These are phyloP conservation scores for Corniculantispora saksenae DNA, from an alignment of 2,329 filamentous ascomycete species.

Conservation along the genomic window DNA sequence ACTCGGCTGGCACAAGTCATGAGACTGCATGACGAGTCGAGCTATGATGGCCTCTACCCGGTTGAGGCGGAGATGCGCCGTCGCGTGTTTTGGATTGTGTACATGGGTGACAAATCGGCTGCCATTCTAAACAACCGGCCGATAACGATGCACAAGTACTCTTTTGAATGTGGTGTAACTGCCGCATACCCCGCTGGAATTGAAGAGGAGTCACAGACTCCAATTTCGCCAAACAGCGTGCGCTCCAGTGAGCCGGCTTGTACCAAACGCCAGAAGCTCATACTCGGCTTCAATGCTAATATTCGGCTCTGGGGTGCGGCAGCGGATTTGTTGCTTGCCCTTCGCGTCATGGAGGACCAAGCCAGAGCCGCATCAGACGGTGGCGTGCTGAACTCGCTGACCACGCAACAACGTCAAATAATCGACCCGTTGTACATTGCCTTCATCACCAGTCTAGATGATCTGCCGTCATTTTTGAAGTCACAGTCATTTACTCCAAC, in stretches of 20 bases:
- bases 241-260: constrained; percentile 20
- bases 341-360: constrained; percentile 34
- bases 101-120: constrained; percentile 43
- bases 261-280: constrained; percentile 25
- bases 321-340: constrained; percentile 40
- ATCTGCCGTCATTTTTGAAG: constrained; percentile 39
- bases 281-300: constrained; percentile 45
- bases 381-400: constrained; percentile 18
- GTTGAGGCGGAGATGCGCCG: constrained; percentile 41
- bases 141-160: constrained; percentile 46
- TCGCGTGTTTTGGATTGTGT: constrained; percentile 41
- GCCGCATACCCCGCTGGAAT: constrained; percentile 36
- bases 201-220: constrained; percentile 26
- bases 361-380: not conserved
- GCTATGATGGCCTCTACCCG: constrained; percentile 34
- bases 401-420: constrained; percentile 30
- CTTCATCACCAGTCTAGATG: constrained; percentile 43
- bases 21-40: constrained; percentile 43
- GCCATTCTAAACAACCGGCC: constrained; percentile 42
- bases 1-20: constrained; percentile 44
- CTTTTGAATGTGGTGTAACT: constrained; percentile 42
- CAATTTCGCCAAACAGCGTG: constrained; percentile 21
- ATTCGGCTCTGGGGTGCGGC: constrained; percentile 42
- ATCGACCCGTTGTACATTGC: constrained; percentile 39
- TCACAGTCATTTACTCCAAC: constrained; percentile 28